Conservation (phyloP, 768 basidiomycete species). For the Tylopilus cervinicoccineus region DNA sequence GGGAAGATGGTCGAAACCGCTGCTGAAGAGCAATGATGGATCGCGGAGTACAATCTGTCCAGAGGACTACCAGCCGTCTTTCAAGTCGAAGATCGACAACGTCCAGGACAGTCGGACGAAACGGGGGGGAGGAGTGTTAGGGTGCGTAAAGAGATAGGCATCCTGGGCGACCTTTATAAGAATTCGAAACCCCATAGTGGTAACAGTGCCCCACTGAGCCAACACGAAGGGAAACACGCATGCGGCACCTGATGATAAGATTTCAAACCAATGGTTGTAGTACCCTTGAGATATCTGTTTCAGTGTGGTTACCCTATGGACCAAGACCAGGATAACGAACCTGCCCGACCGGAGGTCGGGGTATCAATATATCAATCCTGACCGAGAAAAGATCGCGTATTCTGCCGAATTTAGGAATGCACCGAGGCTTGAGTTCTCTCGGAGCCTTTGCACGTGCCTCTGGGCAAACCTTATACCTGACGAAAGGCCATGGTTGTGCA, state of each 20-base stretch:
- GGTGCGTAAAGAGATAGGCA: neutral
- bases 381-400: neutral
- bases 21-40: neutral
- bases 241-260: neutral
- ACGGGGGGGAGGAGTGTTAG: neutral
- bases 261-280: neutral
- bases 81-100: neutral
- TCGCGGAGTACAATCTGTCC: neutral
- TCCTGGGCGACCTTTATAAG: neutral
- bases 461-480: neutral
- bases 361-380: neutral
- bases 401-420: neutral
- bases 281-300: neutral
- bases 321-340: neutral
- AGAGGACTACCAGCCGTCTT: neutral
- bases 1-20: too few relatives aligned
- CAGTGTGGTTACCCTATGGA: neutral
- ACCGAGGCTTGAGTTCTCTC: neutral
- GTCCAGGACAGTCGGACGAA: neutral
- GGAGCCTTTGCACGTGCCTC: neutral
- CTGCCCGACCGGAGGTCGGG: neutral
- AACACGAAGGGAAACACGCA: neutral
- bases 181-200: neutral
- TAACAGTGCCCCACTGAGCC: neutral
- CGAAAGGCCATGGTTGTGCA: neutral